Percentiles rank a stretch among this genome's conserved stretches.
Conservation (phyloP, 2,329 filamentous ascomycete genomes). For the Penicillium sp. region DNA sequence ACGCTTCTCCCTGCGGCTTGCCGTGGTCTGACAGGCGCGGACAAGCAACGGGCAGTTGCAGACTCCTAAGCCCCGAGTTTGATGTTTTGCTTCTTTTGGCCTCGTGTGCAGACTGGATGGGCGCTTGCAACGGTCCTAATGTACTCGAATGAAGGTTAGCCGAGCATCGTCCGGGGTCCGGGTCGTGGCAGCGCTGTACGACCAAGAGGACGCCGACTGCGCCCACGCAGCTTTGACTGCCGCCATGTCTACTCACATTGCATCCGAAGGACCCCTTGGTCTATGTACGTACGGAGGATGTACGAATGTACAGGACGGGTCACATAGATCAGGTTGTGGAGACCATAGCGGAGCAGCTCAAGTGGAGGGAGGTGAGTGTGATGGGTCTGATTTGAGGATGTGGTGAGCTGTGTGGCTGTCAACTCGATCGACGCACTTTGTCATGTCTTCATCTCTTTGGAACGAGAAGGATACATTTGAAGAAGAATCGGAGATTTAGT, state of each 20-base stretch:
- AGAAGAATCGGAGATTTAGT: background rate
- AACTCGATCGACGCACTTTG: background rate
- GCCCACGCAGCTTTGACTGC: background rate
- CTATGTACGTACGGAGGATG: background rate
- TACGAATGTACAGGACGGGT: background rate
- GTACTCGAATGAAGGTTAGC: background rate
- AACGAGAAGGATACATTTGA: background rate
- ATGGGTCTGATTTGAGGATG: background rate
- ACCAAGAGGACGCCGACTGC: background rate
- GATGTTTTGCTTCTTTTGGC: background rate
- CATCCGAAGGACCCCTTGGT: background rate
- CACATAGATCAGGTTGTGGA: background rate
- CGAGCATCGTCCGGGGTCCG: background rate
- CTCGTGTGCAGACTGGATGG: background rate
- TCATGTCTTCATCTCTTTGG: background rate
- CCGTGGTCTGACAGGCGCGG: conserved; percentile 1
- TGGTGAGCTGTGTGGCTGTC: background rate
- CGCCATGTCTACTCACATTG: background rate
- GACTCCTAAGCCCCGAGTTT: background rate
- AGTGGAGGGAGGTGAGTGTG: background rate
- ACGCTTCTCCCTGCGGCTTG: background rate
- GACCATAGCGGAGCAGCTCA: background rate
- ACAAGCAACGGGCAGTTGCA: background rate
- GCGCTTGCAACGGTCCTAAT: background rate
- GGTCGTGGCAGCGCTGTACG: background rate